Conservation (phyloP, 192 early-diverging fungal species). For the Backusella macrospora region DNA sequence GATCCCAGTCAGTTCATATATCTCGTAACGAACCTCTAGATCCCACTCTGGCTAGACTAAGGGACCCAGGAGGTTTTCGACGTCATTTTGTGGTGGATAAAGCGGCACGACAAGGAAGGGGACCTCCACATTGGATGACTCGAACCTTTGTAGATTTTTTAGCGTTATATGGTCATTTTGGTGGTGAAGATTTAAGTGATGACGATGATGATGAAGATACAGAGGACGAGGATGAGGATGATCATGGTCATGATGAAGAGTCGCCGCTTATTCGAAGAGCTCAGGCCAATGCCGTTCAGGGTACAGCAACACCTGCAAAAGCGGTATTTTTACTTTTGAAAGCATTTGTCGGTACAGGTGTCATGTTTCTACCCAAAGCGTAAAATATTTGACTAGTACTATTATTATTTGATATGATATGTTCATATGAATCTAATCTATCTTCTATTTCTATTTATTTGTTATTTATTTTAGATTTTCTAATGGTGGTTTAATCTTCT, state of each 20-base stretch:
- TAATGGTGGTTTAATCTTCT: conserved; percentile 67
- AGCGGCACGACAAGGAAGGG: conserved; percentile 64
- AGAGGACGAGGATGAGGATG: conserved; percentile 52
- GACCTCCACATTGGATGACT: conserved; percentile 75
- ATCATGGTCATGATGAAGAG: conserved; percentile 3
- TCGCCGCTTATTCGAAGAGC: conserved; percentile 41
- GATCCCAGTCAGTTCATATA: conserved; percentile 61
- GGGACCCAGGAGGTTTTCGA: conserved; percentile 86
- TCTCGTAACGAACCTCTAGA: conserved; percentile 51
- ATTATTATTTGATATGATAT: neutral
- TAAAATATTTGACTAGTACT: conserved; percentile 4
- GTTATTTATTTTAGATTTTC: conserved; percentile 55
- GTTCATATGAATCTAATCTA: neutral
- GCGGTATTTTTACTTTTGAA: conserved; percentile 76
- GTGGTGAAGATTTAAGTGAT: conserved; percentile 87
- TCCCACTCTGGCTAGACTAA: conserved; percentile 61
- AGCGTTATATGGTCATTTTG: conserved; percentile 91
- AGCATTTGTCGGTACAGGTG: conserved; percentile 58
- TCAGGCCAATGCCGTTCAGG: conserved; percentile 36
- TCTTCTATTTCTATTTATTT: conserved; percentile 26
- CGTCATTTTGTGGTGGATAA: conserved; percentile 82
- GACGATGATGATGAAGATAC: conserved; percentile 59
- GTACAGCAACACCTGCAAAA: conserved; percentile 62
- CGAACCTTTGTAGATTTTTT: conserved; percentile 95
- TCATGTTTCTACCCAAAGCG: conserved; percentile 46